These are phyloP conservation scores for Suhomyces bribrorum DNA, from an alignment of 1,139 yeast genomes.

Conservation along the genomic window DNA sequence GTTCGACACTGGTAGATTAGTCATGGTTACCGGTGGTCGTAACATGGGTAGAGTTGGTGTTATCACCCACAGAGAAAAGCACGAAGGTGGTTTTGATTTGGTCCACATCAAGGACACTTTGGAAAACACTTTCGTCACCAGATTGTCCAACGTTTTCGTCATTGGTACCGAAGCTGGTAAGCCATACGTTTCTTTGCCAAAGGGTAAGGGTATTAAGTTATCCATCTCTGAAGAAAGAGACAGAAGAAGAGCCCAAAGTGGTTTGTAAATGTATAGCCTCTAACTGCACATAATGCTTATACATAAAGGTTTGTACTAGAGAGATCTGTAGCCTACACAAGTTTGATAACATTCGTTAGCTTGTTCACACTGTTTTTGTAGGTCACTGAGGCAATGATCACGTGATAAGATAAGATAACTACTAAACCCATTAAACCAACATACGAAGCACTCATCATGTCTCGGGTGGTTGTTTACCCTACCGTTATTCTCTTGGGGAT, in stretches of 20 bases:
- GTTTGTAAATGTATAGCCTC: constrained; percentile 62
- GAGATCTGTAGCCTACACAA: constrained; percentile 53
- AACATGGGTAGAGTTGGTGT: constrained; percentile 99
- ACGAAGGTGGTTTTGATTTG: constrained; percentile 99
- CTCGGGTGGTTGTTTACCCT: constrained; percentile 1
- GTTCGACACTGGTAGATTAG: constrained; percentile 94
- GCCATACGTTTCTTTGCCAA: constrained; percentile 97
- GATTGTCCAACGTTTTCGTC: constrained; percentile 94
- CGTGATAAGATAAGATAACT: constrained; percentile 91
- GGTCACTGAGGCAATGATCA: constrained; percentile 84
- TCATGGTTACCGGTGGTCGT: constrained; percentile 99
- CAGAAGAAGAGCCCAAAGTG: constrained; percentile 86
- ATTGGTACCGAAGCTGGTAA: constrained; percentile 94
- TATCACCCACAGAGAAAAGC: constrained; percentile 96
- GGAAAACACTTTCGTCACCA: constrained; percentile 97
- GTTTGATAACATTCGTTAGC: too few relatives aligned
- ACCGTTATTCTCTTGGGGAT: constrained; percentile 2
- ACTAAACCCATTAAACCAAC: too few relatives aligned
- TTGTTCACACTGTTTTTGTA: too few relatives aligned
- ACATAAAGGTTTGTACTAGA: constrained; percentile 88
- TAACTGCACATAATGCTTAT: constrained; percentile 94
- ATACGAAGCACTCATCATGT: too few relatives aligned
- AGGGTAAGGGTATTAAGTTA: constrained; percentile 99
- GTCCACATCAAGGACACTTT: constrained; percentile 97
- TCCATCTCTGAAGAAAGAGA: constrained; percentile 99